Percentiles rank a stretch among this genome's conserved stretches.
Evolutionary conservation across 1,139 yeast species (phyloP).

Genomic region (Tardiomyces depauwii): DNA sequence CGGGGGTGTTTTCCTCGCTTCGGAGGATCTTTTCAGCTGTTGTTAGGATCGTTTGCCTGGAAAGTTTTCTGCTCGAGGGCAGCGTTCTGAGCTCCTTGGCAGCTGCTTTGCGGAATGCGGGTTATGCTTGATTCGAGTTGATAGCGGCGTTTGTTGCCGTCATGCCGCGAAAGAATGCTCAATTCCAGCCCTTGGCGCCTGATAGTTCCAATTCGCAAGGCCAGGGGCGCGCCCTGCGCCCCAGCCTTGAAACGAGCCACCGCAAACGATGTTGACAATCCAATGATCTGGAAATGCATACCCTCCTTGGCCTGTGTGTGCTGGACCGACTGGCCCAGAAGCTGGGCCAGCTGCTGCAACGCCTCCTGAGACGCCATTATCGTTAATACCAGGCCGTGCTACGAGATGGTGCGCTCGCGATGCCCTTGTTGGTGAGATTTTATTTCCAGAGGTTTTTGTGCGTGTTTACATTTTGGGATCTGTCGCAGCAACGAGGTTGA

Average conservation of each 20-base stretch:
- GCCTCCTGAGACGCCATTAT: neutral
- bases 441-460: conserved; percentile 1
- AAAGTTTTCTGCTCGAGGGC: too few relatives aligned
- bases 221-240: too few relatives aligned
- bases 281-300: conserved; percentile 2
- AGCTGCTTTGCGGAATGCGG: too few relatives aligned
- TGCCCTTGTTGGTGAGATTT: neutral
- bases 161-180: too few relatives aligned
- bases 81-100: too few relatives aligned
- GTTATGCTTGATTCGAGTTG: too few relatives aligned
- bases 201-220: too few relatives aligned
- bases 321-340: conserved; percentile 9
- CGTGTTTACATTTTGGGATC: neutral
- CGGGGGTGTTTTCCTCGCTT: conserved; percentile 50
- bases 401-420: neutral
- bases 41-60: neutral
- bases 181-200: too few relatives aligned
- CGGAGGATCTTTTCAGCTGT: conserved; percentile 35
- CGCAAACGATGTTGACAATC: too few relatives aligned
- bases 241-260: too few relatives aligned
- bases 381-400: too few relatives aligned
- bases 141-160: too few relatives aligned
- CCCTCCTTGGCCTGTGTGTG: conserved; percentile 8
- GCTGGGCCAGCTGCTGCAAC: conserved; percentile 3
- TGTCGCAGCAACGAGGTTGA: neutral